Evolutionary conservation across 768 basidiomycete genomes (phyloP).

Genomic region (Xerocomus potaroensis): DNA sequence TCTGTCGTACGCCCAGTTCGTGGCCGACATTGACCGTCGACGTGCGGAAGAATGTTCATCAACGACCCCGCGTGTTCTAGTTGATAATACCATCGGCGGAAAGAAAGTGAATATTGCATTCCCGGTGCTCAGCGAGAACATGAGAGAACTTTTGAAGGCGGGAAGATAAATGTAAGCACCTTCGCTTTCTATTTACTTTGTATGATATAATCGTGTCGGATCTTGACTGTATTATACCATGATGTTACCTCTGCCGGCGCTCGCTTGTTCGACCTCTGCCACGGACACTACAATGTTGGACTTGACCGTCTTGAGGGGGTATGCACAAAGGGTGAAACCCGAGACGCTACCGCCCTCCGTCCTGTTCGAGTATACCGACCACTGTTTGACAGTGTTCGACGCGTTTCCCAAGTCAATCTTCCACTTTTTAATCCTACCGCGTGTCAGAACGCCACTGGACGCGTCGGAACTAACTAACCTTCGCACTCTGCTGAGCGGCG

Average conservation of each 20-base stretch:
- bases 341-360: slow-evolving; percentile 54
- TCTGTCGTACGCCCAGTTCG: slow-evolving; percentile 83
- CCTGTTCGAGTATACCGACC: slow-evolving; percentile 51
- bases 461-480: slow-evolving; percentile 49
- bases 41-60: slow-evolving; percentile 56
- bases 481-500: slow-evolving; percentile 47
- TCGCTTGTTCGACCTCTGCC: slow-evolving; percentile 1
- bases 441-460: slow-evolving; percentile 31
- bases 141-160: slow-evolving; percentile 55
- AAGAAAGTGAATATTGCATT: slow-evolving; percentile 34
- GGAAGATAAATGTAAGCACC: slow-evolving; percentile 29
- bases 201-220: slow-evolving; percentile 6
- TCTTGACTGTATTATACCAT: slow-evolving; percentile 17
- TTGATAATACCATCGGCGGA: slow-evolving; percentile 11
- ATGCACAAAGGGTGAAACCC: slow-evolving; percentile 50
- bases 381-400: slow-evolving; percentile 67
- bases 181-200: not conserved
- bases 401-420: slow-evolving; percentile 79
- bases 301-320: slow-evolving; percentile 56
- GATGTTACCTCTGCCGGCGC: not conserved
- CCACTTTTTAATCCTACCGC: slow-evolving; percentile 85
- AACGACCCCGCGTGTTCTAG: slow-evolving; percentile 14
- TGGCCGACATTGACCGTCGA: slow-evolving; percentile 85
- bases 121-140: slow-evolving; percentile 55
- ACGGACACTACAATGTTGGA: slow-evolving; percentile 24